phyloP scores from a whole-genome alignment of 2,329 filamentous ascomycete species.

The Fusarium sp. region DNA sequence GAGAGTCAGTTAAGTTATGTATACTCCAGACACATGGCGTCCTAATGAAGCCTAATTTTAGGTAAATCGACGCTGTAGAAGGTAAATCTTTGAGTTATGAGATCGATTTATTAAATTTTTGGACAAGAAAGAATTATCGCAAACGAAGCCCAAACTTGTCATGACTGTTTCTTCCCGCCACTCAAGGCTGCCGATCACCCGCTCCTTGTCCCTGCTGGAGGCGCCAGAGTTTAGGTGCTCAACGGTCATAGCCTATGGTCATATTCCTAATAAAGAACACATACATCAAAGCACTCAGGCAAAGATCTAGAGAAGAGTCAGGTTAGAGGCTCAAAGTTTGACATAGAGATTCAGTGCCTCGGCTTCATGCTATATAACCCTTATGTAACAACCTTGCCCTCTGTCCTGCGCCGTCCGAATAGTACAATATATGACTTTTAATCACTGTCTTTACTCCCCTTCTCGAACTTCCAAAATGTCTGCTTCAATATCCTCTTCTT shows the following conservation, averaged over 20 bases:
- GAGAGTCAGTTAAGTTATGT: background rate
- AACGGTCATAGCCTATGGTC: background rate
- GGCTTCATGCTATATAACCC: background rate
- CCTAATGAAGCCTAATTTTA: background rate
- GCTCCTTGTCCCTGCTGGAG: background rate
- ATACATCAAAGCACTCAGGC: background rate
- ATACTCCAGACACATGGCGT: background rate
- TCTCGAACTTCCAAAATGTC: conserved; percentile 53
- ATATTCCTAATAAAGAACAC: background rate
- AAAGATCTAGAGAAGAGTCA: background rate
- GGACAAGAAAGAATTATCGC: background rate
- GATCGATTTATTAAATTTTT: background rate
- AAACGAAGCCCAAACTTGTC: background rate
- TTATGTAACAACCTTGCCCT: background rate
- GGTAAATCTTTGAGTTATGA: background rate
- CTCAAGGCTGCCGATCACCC: conserved; percentile 26
- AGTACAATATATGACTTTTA: conserved; percentile 9
- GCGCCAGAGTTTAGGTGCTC: conserved; percentile 11
- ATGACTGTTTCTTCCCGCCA: background rate
- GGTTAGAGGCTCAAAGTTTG: background rate
- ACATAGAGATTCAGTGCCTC: background rate
- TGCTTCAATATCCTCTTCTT: conserved; percentile 46
- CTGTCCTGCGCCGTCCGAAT: conserved; percentile 15
- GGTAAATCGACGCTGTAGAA: background rate
- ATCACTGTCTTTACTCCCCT: conserved; percentile 39